Conservation (phyloP, 2,329 filamentous ascomycete species). For the Neofusicoccum sp. region DNA sequence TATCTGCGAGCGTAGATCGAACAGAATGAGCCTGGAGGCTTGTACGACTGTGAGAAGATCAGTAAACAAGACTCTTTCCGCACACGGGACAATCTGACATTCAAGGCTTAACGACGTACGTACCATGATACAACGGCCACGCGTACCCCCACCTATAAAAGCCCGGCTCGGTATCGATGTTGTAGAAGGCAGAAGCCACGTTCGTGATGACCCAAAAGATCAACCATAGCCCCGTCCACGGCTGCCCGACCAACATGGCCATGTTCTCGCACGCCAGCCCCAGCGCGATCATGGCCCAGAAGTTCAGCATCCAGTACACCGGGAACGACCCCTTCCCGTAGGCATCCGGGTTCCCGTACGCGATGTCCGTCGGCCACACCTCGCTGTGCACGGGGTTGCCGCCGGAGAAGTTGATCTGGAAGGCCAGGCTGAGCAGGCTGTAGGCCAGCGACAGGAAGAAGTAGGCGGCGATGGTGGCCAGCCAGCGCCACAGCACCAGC, state of each 20-base stretch:
- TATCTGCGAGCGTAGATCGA: slow-evolving; percentile 58
- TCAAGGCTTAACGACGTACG: too few relatives aligned
- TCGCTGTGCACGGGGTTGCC: slow-evolving; percentile 45
- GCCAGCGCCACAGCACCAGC: slow-evolving; percentile 58
- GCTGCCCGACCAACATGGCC: slow-evolving; percentile 60
- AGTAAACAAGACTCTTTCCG: not conserved
- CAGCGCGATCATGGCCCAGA: slow-evolving; percentile 61
- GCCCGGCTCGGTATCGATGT: slow-evolving; percentile 55
- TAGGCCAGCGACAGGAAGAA: slow-evolving; percentile 63
- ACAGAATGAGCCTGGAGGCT: slow-evolving; percentile 59
- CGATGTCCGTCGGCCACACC: slow-evolving; percentile 38
- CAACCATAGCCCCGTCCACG: slow-evolving; percentile 62
- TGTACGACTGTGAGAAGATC: slow-evolving; percentile 50
- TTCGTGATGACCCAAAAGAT: slow-evolving; percentile 70
- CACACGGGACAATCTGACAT: not conserved
- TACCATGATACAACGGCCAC: slow-evolving; percentile 61
- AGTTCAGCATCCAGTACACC: slow-evolving; percentile 65
- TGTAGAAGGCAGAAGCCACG: slow-evolving; percentile 59
- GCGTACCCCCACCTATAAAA: slow-evolving; percentile 65
- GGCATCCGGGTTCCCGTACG: slow-evolving; percentile 47
- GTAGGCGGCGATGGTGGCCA: slow-evolving; percentile 57
- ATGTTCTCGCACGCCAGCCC: slow-evolving; percentile 65
- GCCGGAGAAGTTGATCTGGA: slow-evolving; percentile 57
- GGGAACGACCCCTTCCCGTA: slow-evolving; percentile 59
- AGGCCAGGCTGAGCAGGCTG: slow-evolving; percentile 62